These are phyloP conservation scores for Gossypium armourianum DNA, from an alignment of 441 rosid species.

Conservation along the genomic window DNA sequence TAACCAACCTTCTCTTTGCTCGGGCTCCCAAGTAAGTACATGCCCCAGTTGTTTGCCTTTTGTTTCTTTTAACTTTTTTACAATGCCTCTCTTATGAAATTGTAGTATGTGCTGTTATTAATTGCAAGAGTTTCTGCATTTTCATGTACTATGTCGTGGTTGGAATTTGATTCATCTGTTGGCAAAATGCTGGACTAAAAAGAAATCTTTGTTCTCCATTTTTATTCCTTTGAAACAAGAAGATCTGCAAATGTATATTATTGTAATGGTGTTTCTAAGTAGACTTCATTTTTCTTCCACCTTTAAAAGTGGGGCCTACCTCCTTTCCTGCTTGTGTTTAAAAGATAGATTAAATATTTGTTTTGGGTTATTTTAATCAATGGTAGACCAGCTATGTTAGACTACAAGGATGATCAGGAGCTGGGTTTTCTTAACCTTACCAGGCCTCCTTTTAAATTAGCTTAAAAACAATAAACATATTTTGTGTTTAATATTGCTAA, in stretches of 20 bases:
- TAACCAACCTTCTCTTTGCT: slow-evolving; percentile 95
- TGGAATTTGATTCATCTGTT: background rate
- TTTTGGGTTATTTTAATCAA: background rate
- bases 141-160: background rate
- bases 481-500: background rate
- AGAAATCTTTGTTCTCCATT: background rate
- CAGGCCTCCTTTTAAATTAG: background rate
- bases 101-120: background rate
- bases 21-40: slow-evolving; percentile 85
- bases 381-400: background rate
- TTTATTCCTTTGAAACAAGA: background rate
- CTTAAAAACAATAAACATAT: background rate
- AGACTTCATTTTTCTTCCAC: background rate
- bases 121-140: slow-evolving; percentile 2
- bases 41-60: slow-evolving; percentile 15
- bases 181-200: background rate
- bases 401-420: background rate
- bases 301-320: background rate
- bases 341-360: background rate
- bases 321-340: background rate
- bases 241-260: background rate
- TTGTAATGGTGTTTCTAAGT: background rate
- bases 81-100: slow-evolving; percentile 1
- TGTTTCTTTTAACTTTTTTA: background rate
- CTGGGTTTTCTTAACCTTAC: slow-evolving; percentile 7